phyloP scores from a whole-genome alignment of 1,139 yeast genomes.

The Pichia sp. region DNA sequence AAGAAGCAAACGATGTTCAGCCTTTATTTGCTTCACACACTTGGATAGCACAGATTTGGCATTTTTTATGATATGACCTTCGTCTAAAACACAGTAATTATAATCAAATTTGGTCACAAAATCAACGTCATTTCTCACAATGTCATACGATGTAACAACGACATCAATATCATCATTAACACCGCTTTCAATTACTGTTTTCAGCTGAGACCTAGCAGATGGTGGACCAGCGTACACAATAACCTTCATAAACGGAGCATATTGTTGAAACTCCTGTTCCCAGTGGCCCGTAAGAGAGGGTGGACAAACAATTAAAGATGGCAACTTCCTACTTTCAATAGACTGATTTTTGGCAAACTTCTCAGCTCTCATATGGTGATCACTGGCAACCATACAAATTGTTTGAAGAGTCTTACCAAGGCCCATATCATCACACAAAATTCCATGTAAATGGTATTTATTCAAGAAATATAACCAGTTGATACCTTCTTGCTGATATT shows the following conservation, averaged over 20 bases:
- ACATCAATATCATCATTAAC: slow-evolving; percentile 50
- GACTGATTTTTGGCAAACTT: slow-evolving; percentile 58
- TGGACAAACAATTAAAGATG: slow-evolving; percentile 88
- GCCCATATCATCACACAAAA: slow-evolving; percentile 99
- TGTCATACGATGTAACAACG: slow-evolving; percentile 93
- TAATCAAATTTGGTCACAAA: slow-evolving; percentile 59
- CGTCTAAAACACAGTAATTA: slow-evolving; percentile 95
- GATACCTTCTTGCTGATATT: slow-evolving; percentile 97
- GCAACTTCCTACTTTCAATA: slow-evolving; percentile 69
- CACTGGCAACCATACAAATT: slow-evolving; percentile 93
- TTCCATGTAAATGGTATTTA: slow-evolving; percentile 93
- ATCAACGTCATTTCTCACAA: slow-evolving; percentile 85
- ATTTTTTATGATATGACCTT: slow-evolving; percentile 96
- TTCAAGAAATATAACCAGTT: slow-evolving; percentile 96
- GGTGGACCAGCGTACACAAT: slow-evolving; percentile 94
- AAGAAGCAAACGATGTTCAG: slow-evolving; percentile 85
- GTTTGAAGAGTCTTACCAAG: slow-evolving; percentile 96
- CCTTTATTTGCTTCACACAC: slow-evolving; percentile 75
- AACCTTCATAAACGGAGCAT: slow-evolving; percentile 82
- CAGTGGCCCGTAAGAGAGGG: slow-evolving; percentile 98
- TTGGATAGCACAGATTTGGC: slow-evolving; percentile 83
- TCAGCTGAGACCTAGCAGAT: slow-evolving; percentile 55
- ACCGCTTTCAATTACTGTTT: slow-evolving; percentile 24
- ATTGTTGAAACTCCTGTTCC: slow-evolving; percentile 91
- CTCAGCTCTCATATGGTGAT: slow-evolving; percentile 80